Evolutionary conservation across 768 basidiomycete species (phyloP).

Genomic region (Pisolithus tinctorius): DNA sequence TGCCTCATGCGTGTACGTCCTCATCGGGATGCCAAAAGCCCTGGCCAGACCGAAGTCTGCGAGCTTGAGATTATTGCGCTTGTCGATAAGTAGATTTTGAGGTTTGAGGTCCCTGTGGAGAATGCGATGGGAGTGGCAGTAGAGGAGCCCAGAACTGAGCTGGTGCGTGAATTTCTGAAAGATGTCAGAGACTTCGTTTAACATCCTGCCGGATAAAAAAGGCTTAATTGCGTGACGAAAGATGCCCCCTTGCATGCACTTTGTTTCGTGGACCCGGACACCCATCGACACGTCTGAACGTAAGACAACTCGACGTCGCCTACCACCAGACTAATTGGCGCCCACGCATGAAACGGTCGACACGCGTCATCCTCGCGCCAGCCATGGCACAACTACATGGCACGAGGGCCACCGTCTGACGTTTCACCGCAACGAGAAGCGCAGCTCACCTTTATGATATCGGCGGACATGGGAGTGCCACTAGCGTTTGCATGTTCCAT

Average conservation of each 20-base stretch:
- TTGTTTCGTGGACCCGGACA: neutral
- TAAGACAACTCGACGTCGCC: neutral
- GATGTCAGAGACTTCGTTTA: constrained; percentile 8
- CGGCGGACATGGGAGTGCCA: constrained; percentile 63
- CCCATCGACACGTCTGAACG: neutral
- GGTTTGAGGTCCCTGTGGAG: constrained; percentile 97
- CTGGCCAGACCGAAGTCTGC: constrained; percentile 95
- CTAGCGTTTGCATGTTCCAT: constrained; percentile 82
- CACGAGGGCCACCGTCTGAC: neutral
- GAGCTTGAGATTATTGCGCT: constrained; percentile 84
- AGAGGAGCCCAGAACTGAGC: constrained; percentile 83
- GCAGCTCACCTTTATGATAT: constrained; percentile 71
- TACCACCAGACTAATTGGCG: constrained; percentile 2
- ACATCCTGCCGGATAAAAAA: neutral
- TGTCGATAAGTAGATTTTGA: constrained; percentile 92
- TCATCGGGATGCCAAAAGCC: constrained; percentile 96
- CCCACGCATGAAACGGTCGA: constrained; percentile 4
- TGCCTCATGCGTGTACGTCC: constrained; percentile 99
- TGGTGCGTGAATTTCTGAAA: constrained; percentile 93
- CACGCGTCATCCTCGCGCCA: constrained; percentile 27
- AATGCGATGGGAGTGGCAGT: constrained; percentile 93
- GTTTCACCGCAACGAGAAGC: neutral
- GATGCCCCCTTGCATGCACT: neutral
- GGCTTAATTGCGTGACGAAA: neutral
- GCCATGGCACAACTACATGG: constrained; percentile 6